Evolutionary conservation across 495 filamentous ascomycete species (phyloP).

Genomic region (Sphaerosporella brunnea): DNA sequence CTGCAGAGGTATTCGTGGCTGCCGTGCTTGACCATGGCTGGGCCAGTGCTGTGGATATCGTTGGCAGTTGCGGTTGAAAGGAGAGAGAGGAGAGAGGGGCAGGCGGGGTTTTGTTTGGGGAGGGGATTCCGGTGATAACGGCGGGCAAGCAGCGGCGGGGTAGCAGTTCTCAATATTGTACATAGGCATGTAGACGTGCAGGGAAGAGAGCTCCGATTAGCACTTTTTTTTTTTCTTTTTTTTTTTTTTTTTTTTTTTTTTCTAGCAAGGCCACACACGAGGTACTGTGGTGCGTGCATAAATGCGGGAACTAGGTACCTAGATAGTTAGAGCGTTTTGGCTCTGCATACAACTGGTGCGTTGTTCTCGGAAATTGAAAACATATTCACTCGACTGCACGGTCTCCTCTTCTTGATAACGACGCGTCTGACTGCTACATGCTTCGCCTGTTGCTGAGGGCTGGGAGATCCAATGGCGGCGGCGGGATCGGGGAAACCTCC

Average conservation of each 20-base stretch:
- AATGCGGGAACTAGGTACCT: no score
- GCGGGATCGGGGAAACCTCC: no score
- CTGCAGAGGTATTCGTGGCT: conserved; percentile 63
- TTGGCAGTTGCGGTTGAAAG: neutral
- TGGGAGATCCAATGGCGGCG: no score
- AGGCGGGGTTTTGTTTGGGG: neutral
- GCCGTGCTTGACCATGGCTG: conserved; percentile 68
- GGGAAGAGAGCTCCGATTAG: neutral
- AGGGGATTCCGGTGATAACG: neutral
- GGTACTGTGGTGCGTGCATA: no score
- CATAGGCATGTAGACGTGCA: neutral
- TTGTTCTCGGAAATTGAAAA: neutral
- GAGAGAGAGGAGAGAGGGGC: neutral
- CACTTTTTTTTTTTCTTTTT: neutral
- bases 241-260: no score
- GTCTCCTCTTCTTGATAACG: no score
- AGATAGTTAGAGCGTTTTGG: no score
- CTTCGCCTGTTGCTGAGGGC: no score
- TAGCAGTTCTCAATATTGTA: neutral
- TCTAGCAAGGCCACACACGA: no score
- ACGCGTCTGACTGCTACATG: no score
- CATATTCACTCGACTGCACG: neutral
- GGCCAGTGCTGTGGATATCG: neutral
- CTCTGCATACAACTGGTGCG: no score
- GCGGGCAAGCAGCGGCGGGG: neutral